Evolutionary conservation across 2,329 filamentous ascomycete genomes (phyloP), one percentile per base, ranked within the genome.

Genomic region (Aspergillus fumigatiaffinis): DNA sequence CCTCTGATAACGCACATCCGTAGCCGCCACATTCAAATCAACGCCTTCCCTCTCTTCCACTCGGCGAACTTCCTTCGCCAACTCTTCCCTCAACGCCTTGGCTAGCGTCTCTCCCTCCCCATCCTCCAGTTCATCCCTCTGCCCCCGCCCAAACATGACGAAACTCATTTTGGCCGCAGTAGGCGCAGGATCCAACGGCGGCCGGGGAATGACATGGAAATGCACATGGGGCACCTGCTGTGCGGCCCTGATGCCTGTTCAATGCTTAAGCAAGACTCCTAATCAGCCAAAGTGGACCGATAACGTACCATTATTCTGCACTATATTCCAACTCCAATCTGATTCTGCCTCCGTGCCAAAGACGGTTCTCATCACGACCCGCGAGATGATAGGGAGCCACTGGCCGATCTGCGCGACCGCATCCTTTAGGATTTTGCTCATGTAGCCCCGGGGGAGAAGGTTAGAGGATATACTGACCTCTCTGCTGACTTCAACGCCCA

Each of bases 221-320:
- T 99, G 93, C 51, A 95, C 88, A 73, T 97, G 93, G 23, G 89
- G 89, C 1, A 97, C 92, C 17, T 96, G 91, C 77, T 97, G 93
- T 2, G 92, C 92, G 2, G 93, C 93, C 32, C 91, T 85, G 3
- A 87, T 87, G 17, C 93, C 85, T 85, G 63, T 55, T 14, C 28
- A 3, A 52, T 47, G 46, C 32, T 17, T 14, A 41, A 17, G n/a
- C 28, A 35, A 52, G 10, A 51, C 53, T 49, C 49, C 28, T 53
- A 35, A 55, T 35, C n/a, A 48, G 28, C 25, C 51, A 56, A 44
- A 38, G 32, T 23, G 60, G 14, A 32, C 26, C 20, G 47, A 51
- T 42, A 41, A 50, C 58, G 53, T 65, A 84, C 83, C 91, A 66
- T 97, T 97, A 72, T 97, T 97, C 78, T 97, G 93, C 55, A 97